Percentiles rank a stretch among this genome's conserved stretches.
Conservation (phyloP, 805 yeast genomes). For the Candida verbasci region DNA sequence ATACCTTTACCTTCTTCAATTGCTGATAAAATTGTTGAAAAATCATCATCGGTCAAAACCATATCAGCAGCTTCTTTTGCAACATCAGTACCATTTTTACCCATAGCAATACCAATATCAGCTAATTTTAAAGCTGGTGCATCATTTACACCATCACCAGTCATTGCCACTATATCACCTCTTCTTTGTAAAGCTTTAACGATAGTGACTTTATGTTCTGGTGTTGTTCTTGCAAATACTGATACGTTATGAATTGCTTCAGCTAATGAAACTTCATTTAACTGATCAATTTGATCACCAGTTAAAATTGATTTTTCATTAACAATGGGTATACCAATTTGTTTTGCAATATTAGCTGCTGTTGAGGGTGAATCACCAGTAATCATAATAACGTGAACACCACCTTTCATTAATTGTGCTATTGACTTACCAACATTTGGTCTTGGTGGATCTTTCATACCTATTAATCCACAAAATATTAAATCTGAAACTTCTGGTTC, state of each 20-base stretch:
- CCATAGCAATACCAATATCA: slow-evolving; percentile 94
- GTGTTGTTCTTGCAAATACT: slow-evolving; percentile 92
- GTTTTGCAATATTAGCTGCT: slow-evolving; percentile 77
- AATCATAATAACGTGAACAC: slow-evolving; percentile 97
- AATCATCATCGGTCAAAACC: slow-evolving; percentile 96
- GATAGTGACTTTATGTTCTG: slow-evolving; percentile 87
- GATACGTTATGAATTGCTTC: slow-evolving; percentile 77
- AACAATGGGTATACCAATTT: slow-evolving; percentile 81
- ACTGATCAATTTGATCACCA: slow-evolving; percentile 75
- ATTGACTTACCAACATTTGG: slow-evolving; percentile 76
- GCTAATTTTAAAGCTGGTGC: slow-evolving; percentile 98
- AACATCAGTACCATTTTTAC: slow-evolving; percentile 92
- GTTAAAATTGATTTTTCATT: slow-evolving; percentile 69
- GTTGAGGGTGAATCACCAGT: slow-evolving; percentile 93
- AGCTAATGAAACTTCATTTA: slow-evolving; percentile 70
- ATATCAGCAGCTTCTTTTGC: slow-evolving; percentile 98
- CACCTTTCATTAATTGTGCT: slow-evolving; percentile 76
- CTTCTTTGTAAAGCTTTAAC: slow-evolving; percentile 85
- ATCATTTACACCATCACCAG: slow-evolving; percentile 99
- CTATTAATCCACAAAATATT: slow-evolving; percentile 79
- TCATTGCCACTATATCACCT: slow-evolving; percentile 97
- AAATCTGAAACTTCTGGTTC: slow-evolving; percentile 51
- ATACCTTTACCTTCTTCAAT: slow-evolving; percentile 98
- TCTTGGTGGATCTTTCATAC: slow-evolving; percentile 98
- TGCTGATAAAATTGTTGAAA: slow-evolving; percentile 87